phyloP scores from a whole-genome alignment of 140 eudicot species.

The Ambrosia hybrid region DNA sequence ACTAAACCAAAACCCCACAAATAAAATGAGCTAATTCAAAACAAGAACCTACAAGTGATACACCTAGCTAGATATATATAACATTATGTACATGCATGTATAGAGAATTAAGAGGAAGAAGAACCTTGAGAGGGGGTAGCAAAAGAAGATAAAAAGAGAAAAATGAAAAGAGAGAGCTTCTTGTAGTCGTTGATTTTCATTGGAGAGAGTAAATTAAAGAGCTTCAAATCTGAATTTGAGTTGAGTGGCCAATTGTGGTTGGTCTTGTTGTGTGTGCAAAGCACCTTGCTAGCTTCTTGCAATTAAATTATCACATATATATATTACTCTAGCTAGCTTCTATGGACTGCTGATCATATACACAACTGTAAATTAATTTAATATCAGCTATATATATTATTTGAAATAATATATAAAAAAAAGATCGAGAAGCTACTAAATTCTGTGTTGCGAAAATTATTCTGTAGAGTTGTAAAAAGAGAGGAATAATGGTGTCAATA shows the following conservation, averaged over 20 bases:
- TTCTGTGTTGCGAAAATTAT: slow-evolving; percentile 7
- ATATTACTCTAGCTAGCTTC: slow-evolving; percentile 8
- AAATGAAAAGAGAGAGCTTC: slow-evolving; percentile 34
- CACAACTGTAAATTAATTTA: slow-evolving; percentile 31
- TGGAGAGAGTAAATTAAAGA: slow-evolving; percentile 4
- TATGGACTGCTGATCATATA: background rate
- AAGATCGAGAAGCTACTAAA: slow-evolving; percentile 12
- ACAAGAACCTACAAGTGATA: background rate
- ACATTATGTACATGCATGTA: background rate
- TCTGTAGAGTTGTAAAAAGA: slow-evolving; percentile 27
- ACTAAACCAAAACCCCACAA: background rate
- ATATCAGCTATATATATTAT: background rate
- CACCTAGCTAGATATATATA: background rate
- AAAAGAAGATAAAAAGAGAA: slow-evolving; percentile 31
- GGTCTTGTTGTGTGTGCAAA: slow-evolving; percentile 58
- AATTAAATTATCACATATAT: slow-evolving; percentile 29
- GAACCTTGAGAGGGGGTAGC: slow-evolving; percentile 60
- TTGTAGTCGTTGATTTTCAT: slow-evolving; percentile 31
- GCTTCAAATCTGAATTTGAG: slow-evolving; percentile 24
- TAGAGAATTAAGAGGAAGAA: background rate
- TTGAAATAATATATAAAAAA: background rate
- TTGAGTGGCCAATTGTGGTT: slow-evolving; percentile 63
- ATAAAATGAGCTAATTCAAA: slow-evolving; percentile 7
- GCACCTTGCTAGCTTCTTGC: slow-evolving; percentile 18
- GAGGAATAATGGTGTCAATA: slow-evolving; percentile 27